A percentile compares a stretch with the other conserved stretches of the same genome.
phyloP scores from a whole-genome alignment of 2,329 filamentous ascomycete genomes.

The Scytalidium lignicola region DNA sequence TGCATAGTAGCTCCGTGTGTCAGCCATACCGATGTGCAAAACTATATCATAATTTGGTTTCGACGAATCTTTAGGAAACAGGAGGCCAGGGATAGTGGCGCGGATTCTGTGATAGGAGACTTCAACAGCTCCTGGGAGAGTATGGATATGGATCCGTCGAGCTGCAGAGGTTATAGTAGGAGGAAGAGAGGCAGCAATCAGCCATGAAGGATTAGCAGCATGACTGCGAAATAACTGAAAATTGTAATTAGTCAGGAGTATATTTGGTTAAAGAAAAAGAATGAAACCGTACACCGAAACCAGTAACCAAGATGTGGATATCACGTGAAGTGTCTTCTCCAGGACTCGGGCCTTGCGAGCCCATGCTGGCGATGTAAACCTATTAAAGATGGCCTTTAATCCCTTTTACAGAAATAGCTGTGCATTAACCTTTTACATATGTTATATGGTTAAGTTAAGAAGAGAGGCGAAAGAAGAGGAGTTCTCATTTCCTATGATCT shows the following conservation, averaged over 20 bases:
- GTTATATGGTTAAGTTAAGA: too few species aligned
- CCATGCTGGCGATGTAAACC: too few species aligned
- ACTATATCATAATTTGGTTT: conserved; percentile 52
- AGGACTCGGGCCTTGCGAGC: too few species aligned
- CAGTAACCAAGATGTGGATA: conserved; percentile 53
- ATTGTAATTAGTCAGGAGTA: neutral
- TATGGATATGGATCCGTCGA: conserved; percentile 36
- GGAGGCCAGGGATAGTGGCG: conserved; percentile 53
- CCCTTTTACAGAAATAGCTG: too few species aligned
- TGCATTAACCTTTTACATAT: too few species aligned
- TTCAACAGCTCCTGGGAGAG: conserved; percentile 59
- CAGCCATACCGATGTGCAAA: conserved; percentile 75
- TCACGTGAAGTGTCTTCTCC: conserved; percentile 27
- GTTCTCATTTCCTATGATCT: too few species aligned
- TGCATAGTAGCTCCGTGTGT: conserved; percentile 57
- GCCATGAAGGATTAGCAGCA: conserved; percentile 69
- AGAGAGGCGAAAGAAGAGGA: too few species aligned
- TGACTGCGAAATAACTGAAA: conserved; percentile 27
- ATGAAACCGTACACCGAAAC: conserved; percentile 46
- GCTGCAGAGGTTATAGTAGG: conserved; percentile 48
- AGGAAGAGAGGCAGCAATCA: conserved; percentile 65
- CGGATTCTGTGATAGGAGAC: conserved; percentile 66
- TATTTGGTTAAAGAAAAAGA: neutral
- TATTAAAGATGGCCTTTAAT: too few species aligned
- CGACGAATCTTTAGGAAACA: conserved; percentile 13